A percentile compares a stretch with the other conserved stretches of the same genome.
These are phyloP conservation scores for Plenodomus lindquistii DNA, from an alignment of 2,329 filamentous ascomycete genomes.

Conservation along the genomic window DNA sequence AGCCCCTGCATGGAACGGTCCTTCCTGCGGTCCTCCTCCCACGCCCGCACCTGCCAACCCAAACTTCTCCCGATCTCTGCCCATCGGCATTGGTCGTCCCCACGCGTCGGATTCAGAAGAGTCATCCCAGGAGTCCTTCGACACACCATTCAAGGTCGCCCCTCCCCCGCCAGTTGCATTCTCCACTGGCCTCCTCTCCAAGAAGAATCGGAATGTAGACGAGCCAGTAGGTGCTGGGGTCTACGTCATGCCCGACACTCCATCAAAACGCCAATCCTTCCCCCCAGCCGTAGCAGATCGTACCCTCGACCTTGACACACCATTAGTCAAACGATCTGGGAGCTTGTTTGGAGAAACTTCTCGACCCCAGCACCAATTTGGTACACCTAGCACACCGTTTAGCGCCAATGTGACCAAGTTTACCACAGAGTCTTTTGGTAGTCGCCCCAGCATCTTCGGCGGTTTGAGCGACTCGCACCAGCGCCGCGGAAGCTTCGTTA, in stretches of 20 bases:
- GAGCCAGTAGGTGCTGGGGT: slow-evolving; percentile 57
- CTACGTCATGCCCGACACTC: slow-evolving; percentile 86
- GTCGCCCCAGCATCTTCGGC: slow-evolving; percentile 66
- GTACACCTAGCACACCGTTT: slow-evolving; percentile 80
- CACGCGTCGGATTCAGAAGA: slow-evolving; percentile 50
- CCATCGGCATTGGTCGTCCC: slow-evolving; percentile 65
- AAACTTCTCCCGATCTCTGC: slow-evolving; percentile 74
- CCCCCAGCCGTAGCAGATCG: slow-evolving; percentile 58
- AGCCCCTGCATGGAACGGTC: slow-evolving; percentile 27
- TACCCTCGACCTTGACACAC: slow-evolving; percentile 46
- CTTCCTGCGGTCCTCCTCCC: slow-evolving; percentile 24
- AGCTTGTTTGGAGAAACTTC: slow-evolving; percentile 66
- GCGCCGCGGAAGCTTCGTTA: slow-evolving; percentile 73
- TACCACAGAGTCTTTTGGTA: slow-evolving; percentile 69
- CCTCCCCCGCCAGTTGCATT: slow-evolving; percentile 77
- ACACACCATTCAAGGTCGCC: slow-evolving; percentile 78
- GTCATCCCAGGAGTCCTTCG: slow-evolving; percentile 60
- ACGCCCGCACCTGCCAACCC: slow-evolving; percentile 22
- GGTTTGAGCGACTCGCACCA: slow-evolving; percentile 56
- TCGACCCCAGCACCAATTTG: slow-evolving; percentile 72
- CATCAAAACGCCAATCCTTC: slow-evolving; percentile 87
- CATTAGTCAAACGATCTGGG: slow-evolving; percentile 39
- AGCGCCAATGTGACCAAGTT: slow-evolving; percentile 64
- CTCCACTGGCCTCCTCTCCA: slow-evolving; percentile 86
- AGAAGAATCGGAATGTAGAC: slow-evolving; percentile 81